Evolutionary conservation across 2,329 filamentous ascomycete species (phyloP), one percentile per base, ranked within the genome.

Genomic region (Alternaria sp.): DNA sequence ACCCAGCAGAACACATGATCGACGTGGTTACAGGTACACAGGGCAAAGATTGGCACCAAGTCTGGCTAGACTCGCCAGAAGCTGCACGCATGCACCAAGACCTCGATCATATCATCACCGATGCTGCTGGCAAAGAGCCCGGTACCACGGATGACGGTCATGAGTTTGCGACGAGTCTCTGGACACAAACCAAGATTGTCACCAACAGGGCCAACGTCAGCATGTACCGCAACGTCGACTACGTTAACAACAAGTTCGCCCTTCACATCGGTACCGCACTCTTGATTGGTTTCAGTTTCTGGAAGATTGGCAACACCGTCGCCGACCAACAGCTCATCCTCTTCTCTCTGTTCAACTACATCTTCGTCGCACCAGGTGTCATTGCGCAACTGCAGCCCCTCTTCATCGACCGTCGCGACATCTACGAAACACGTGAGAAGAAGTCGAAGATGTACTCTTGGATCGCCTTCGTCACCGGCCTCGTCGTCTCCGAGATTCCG

Each of bases 1-100:
- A 87, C 66, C 79, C 84, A 7, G 85, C 86, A 0, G 90, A 95
- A 82, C 93, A 91, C 78, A 94, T 95, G 91, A 88, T 95, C 18
- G 92, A 94, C 73, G 91, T 90, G 6, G 90, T 94, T 4, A 63
- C 51, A 8, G 65, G 59, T 10, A 46, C 57, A 25, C 26, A 65
- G 11, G 66, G 64, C n/a, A 90, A 72, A 55, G 76, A 82, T 63
- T 83, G 79, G 81, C 55, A 74, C 76, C 61, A 80, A 50, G 68
- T 80, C 10, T 82, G 81, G 81, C 71, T 78, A 4, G 69, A 75
- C 5, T 81, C 77, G 1, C 73, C 75, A 2, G 77, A 79, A 55
- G 58, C 77, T 28, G 61, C 70, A 1, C 67, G 71, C n/a, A 75
- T 80, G 68, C 71, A 73, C 20, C 61, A 73, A 14, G 79, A 82